Evolutionary conservation across 106 monocot genomes (phyloP).

Genomic region (Phalaenopsis aphrodite): DNA sequence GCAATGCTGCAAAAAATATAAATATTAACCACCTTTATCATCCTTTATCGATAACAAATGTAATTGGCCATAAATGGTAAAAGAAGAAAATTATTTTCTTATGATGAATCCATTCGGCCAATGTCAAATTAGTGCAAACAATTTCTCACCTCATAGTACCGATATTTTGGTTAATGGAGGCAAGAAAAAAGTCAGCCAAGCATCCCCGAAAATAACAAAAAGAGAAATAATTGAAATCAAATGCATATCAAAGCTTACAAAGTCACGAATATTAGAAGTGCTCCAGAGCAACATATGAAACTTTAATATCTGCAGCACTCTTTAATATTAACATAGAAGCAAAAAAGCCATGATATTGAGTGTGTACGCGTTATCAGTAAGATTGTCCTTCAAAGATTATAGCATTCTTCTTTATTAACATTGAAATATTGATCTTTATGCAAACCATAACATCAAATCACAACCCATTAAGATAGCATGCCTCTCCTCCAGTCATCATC

Average conservation of each 20-base stretch:
- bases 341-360: not conserved
- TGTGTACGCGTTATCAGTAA: not conserved
- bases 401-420: not conserved
- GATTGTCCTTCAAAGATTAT: not conserved
- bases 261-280: not conserved
- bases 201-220: not conserved
- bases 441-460: not conserved
- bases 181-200: not conserved
- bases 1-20: constrained; percentile 63
- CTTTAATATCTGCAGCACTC: not conserved
- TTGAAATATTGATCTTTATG: not conserved
- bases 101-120: not conserved
- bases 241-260: not conserved
- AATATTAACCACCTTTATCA: not conserved
- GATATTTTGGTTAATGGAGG: not conserved
- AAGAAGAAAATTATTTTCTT: not conserved
- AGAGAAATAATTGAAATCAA: not conserved
- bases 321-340: not conserved
- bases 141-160: not conserved
- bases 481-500: too few relatives aligned
- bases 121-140: not conserved
- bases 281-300: not conserved
- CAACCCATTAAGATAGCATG: not conserved
- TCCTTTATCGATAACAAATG: not conserved
- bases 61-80: not conserved